These are phyloP conservation scores for Zygosaccharomyces pseudobailii DNA, from an alignment of 1,139 yeast genomes.

Conservation along the genomic window DNA sequence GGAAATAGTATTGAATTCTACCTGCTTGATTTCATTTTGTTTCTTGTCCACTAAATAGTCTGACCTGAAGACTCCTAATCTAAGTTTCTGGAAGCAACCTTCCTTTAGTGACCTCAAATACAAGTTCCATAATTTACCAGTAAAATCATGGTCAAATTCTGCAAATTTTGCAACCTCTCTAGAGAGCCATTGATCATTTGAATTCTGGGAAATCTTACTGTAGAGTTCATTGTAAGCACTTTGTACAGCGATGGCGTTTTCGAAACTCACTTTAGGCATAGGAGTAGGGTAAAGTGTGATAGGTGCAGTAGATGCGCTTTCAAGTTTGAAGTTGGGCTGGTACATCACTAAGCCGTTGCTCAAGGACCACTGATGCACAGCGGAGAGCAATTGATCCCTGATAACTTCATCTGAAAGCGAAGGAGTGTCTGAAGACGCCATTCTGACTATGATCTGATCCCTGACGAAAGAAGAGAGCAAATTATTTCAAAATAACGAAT, in stretches of 20 bases:
- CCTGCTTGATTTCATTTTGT: slow-evolving; percentile 65
- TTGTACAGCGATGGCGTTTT: slow-evolving; percentile 66
- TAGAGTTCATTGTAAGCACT: slow-evolving; percentile 67
- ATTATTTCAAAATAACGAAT: too few species aligned
- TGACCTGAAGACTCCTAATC: slow-evolving; percentile 83
- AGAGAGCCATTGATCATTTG: slow-evolving; percentile 55
- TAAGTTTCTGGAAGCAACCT: slow-evolving; percentile 62
- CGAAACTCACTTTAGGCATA: slow-evolving; percentile 62
- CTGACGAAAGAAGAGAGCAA: too few species aligned
- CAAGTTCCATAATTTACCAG: slow-evolving; percentile 68
- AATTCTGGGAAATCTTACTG: slow-evolving; percentile 52
- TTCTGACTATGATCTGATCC: background rate
- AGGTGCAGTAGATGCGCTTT: slow-evolving; percentile 64
- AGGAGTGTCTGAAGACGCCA: slow-evolving; percentile 13
- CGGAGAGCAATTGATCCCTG: slow-evolving; percentile 36
- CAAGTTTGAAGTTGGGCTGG: slow-evolving; percentile 49
- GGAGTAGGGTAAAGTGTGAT: slow-evolving; percentile 90
- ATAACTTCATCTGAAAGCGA: slow-evolving; percentile 13
- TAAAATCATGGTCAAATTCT: slow-evolving; percentile 65
- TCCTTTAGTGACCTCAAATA: slow-evolving; percentile 44
- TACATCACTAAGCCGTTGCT: slow-evolving; percentile 77
- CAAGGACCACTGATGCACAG: slow-evolving; percentile 69
- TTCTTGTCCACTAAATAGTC: slow-evolving; percentile 75
- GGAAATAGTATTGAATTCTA: slow-evolving; percentile 92
- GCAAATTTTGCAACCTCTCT: slow-evolving; percentile 52